Base-by-base conservation (phyloP, 2,329 filamentous ascomycete genomes). In the Claviceps maximensis region DNA sequence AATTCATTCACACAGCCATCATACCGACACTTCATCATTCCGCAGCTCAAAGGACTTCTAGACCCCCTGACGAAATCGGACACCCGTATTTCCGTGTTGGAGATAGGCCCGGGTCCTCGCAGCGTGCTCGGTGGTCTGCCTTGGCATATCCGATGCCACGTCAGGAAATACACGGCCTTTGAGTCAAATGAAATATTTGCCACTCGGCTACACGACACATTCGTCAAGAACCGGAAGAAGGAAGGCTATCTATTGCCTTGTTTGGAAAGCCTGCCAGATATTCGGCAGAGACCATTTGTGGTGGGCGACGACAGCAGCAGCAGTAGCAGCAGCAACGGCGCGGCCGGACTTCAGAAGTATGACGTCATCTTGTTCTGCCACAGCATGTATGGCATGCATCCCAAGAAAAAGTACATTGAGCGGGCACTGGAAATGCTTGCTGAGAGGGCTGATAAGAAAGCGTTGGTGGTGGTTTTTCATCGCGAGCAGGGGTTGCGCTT, bases 321-420 rank as follows among this genome's bases (percentile, higher is more conserved):
- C 31, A 33, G 9, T 10, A 33, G 31, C 31, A 29, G 27, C 27
- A 29, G 27, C 27, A 29, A 8, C 27, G 8, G 27, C 27, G 8
- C 2, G 15, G 10, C 33, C 12, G 23, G 3, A 4, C 33, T 65
- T 33, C 61, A 70, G 23, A 72, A 67, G 54, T 83, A 73, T 58
- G 73, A 84, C 56, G 13, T 82, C 42, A 62, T 84, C 19, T 59
- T 84, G 4, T 80, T 84, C 63, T 83, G 79, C 57, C 79, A 83
- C 61, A 82, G 80, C 65, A 74, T 83, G 73, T 82, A 83, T 57
- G 78, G 77, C 55, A 76, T 83, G 74, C 69, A 68, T 0, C 69
- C 70, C 2, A 76, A 78, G 57, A 58, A 56, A n/a, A 60, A 15
- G 1, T 71, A 69, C 54, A 72, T 84, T 56, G 61, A 73, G 60